Conservation (phyloP, 208 protist genomes). For the Wallacemonas sp. region DNA sequence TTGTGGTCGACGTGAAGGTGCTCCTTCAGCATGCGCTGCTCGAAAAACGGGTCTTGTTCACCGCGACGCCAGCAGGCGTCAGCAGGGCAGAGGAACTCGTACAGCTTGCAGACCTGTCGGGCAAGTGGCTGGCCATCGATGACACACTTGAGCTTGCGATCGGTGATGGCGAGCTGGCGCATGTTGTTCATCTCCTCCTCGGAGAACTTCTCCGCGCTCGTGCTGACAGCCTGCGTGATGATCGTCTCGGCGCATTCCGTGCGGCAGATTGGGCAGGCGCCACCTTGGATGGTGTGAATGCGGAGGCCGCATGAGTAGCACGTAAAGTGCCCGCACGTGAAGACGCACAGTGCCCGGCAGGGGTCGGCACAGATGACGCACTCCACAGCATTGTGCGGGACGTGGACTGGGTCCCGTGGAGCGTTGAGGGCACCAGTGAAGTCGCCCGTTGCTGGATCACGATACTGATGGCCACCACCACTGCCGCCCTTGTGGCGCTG, state of each 20-base stretch:
- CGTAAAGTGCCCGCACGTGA: conserved; percentile 76
- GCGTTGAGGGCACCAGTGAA: not conserved
- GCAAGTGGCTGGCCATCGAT: conserved; percentile 57
- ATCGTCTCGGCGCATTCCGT: conserved; percentile 32
- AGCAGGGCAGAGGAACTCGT: conserved; percentile 70
- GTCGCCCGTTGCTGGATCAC: not conserved
- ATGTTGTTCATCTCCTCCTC: conserved; percentile 51
- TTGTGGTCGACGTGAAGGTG: conserved; percentile 74
- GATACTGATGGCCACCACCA: not conserved
- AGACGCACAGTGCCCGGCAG: conserved; percentile 72
- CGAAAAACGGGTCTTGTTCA: conserved; percentile 75
- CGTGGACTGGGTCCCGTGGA: not conserved
- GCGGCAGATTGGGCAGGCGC: conserved; percentile 77
- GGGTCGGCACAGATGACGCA: conserved; percentile 80
- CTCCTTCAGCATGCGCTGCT: conserved; percentile 54
- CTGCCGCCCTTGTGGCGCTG: conserved; percentile 5
- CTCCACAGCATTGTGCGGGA: conserved; percentile 42
- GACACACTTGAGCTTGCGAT: conserved; percentile 52
- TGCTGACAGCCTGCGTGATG: conserved; percentile 50
- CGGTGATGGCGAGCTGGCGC: conserved; percentile 23
- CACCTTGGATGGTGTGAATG: conserved; percentile 60
- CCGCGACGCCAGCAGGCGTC: conserved; percentile 65
- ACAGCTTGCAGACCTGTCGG: conserved; percentile 67
- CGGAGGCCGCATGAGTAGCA: conserved; percentile 87
- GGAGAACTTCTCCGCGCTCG: conserved; percentile 57